A percentile compares a stretch with the other conserved stretches of the same genome.
Evolutionary conservation across 805 yeast genomes (phyloP).

Genomic region (Candida krabiensis): DNA sequence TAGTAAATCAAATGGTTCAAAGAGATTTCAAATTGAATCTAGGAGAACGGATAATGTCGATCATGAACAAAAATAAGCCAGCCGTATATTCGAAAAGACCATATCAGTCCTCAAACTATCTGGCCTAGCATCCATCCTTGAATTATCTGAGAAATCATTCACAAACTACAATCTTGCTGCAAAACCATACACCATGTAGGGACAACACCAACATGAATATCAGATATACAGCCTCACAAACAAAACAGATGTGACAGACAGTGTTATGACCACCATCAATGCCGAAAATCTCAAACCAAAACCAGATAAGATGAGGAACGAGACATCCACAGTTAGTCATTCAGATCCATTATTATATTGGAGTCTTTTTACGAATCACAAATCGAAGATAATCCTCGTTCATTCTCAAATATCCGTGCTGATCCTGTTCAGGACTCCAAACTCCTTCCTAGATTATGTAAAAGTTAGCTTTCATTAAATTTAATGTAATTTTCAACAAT

Average conservation of each 20-base stretch:
- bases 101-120: slow-evolving; percentile 1
- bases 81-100: too few species aligned
- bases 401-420: too few species aligned
- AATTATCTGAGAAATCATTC: neutral
- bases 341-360: too few species aligned
- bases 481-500: slow-evolving; percentile 33
- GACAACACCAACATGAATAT: too few species aligned
- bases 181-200: too few species aligned
- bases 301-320: slow-evolving; percentile 1
- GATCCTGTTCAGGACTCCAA: slow-evolving; percentile 1
- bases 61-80: too few species aligned
- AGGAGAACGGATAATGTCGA: neutral
- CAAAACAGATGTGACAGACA: too few species aligned
- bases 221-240: too few species aligned
- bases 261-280: too few species aligned
- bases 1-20: slow-evolving; percentile 7
- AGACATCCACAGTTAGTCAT: neutral
- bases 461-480: slow-evolving; percentile 12
- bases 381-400: too few species aligned
- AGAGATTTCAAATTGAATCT: neutral
- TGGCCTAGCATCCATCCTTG: slow-evolving; percentile 4
- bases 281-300: neutral
- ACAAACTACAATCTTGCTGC: neutral
- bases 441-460: slow-evolving; percentile 1
- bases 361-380: too few species aligned